Conservation (phyloP, 345 rosid species). For the Acer negundo region DNA sequence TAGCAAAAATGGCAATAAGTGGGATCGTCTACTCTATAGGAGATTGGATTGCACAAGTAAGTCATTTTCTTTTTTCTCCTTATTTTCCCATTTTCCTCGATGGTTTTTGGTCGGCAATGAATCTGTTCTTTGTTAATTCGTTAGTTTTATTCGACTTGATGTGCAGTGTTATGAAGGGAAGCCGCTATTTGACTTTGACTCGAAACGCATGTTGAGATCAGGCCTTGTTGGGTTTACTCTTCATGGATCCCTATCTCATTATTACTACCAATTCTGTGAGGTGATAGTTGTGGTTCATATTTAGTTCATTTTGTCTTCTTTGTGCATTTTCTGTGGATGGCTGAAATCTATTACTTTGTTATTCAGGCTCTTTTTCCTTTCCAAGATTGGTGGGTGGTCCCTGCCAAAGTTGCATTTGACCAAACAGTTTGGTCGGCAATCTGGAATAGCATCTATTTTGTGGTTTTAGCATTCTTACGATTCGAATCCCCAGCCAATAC, state of each 20-base stretch:
- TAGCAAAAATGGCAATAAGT: conserved; percentile 96
- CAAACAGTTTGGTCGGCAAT: conserved; percentile 86
- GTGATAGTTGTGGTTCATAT: conserved; percentile 33
- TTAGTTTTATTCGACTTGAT: background rate
- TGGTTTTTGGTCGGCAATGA: conserved; percentile 1
- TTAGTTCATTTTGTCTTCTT: background rate
- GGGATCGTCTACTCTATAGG: conserved; percentile 85
- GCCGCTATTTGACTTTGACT: conserved; percentile 73
- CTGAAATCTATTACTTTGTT: conserved; percentile 26
- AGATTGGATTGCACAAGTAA: conserved; percentile 98
- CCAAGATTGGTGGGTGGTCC: conserved; percentile 91
- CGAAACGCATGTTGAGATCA: conserved; percentile 69
- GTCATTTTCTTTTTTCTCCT: background rate
- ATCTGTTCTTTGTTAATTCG: background rate
- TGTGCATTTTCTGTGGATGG: conserved; percentile 6
- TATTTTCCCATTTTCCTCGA: background rate
- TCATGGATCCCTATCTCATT: conserved; percentile 95
- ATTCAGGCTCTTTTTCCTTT: conserved; percentile 79
- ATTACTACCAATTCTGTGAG: conserved; percentile 91
- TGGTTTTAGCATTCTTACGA: conserved; percentile 68
- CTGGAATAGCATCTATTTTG: conserved; percentile 86
- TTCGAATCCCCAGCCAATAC: conserved; percentile 61
- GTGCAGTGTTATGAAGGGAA: conserved; percentile 89
- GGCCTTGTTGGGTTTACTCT: conserved; percentile 93
- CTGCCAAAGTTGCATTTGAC: conserved; percentile 86